Evolutionary conservation across 768 basidiomycete species (phyloP), one percentile per base, ranked within the genome.

Genomic region (Naganishia kalamii): DNA sequence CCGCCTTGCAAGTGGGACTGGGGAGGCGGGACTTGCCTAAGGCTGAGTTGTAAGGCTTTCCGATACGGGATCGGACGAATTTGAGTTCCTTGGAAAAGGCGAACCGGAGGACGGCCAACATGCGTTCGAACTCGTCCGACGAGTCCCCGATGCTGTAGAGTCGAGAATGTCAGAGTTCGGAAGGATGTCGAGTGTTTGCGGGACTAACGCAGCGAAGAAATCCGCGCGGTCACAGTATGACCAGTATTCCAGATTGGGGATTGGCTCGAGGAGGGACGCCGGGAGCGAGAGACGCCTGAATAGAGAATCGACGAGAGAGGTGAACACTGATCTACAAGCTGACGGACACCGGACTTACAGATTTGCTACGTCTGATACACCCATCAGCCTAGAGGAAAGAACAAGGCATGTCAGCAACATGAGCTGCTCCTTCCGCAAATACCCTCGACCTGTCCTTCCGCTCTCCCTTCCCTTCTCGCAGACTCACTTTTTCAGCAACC

Each of bases 241-340:
- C 90, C 90, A 96, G 80, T 92, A 97, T 79, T 97, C 93, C 57
- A 97, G 83, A 79, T 97, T 97, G 4, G 93, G 93, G 70, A 93
- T 83, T 3, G 93, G 93, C 75, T 96, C 93, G 46, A 97, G 83
- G 51, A 97, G 79, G 48, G 91, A 93, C 15, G 93, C 92, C 2
- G 93, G 93, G 43, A 97, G 80, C 0, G 92, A 96, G 30, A 97
- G 80, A 51, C 92, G 89, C 85, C 92, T 96, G 21, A 23, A 52
- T 35, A 32, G 32, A 32, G 37, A n/a, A 60, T 40, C n/a, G 35
- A 32, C 12, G 57, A 17, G 25, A 17, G 50, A 37, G 40, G 17
- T 33, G 32, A 57, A 35, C 10, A 60, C 41, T 46, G 50, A 25
- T 29, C 49, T 61, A 44, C 65, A 25, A 32, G 19, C n/a, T 44